Evolutionary conservation across 2,329 filamentous ascomycete species (phyloP), one percentile per base, ranked within the genome.

Genomic region (Ophiostoma piceae): DNA sequence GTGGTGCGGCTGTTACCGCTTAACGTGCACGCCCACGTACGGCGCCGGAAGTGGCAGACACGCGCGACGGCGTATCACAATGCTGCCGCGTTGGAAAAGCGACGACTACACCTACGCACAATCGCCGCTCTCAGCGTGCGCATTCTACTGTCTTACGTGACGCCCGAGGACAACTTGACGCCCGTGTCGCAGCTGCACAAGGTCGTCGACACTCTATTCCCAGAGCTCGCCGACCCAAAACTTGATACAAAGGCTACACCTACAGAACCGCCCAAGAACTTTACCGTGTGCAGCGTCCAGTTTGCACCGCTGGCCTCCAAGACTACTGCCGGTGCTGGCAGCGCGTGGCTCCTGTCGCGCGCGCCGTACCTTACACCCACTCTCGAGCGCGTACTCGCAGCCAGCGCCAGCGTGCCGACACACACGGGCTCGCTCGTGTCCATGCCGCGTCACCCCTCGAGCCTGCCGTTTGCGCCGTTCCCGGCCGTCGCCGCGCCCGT

Each of bases 91-190:
- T 74, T 73, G 19, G 70, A 74, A 11, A 73, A 71, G 6, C 79
- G 80, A 5, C 70, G 77, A 3, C 69, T 75, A 3, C 80, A 80
- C 43, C 79, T 79, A 68, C 81, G 81, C 60, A 75, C 78, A 47
- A 77, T 86, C 1, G 84, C 84, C 2, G 79, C 81, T 1, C 77
- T 84, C 11, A 74, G 83, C 6, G 73, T 86, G 4, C 83, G 82
- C 68, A 82, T 79, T 67, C 77, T 87, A 29, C 77, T 87, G 35
- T 77, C 78, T 4, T 80, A 85, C 26, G 82, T 86, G 12, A 84
- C 81, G 1, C 85, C 86, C 0, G 82, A 86, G 47, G 74, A 76
- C 1, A 79, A 82, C 22, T 73, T 80, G 8, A 79, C 81, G 2
- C 77, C 81, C 1, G 73, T 84, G 1, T 68, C 78, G 2, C 80